Evolutionary conservation across 2,329 filamentous ascomycete genomes (phyloP), one percentile per base, ranked within the genome.

Genomic region (Fusarium hainanense): DNA sequence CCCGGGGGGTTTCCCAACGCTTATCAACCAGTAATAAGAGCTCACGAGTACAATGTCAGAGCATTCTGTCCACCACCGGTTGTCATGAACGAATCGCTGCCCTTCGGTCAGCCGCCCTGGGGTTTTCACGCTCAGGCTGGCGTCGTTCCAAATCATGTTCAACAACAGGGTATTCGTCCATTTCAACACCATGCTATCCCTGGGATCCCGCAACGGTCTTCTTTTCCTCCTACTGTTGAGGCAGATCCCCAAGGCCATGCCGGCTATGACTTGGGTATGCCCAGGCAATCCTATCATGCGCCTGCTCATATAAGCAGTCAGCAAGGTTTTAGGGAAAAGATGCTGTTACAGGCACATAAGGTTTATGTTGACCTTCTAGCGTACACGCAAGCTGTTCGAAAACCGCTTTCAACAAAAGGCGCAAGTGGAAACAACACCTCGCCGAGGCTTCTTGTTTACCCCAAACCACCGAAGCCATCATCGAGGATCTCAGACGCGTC

Each of bases 291-390:
- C 14, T 67, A 64, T 42, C 25, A 58, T 28, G 63, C 58, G 10
- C 57, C 65, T 37, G 12, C 63, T 27, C 55, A 62, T 50, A 62
- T 61, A 30, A 62, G 34, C 13, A 64, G 40, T 32, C 76, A 74
- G 34, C 69, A 69, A 18, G 80, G 79, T 11, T 93, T 93, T 75
- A 90, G 89, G 69, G 91, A 93, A 68, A 90, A 88, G 68, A 87
- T 88, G 4, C 80, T 94, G 25, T 83, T 86, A 16, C 90, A 89
- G 80, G 92, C 92, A n/a, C 90, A 94, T 76, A 85, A 85, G 69
- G 87, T 90, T 32, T 94, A 94, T 78, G 83, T 92, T 49, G 90
- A 93, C 68, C 84, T 95, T 10, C 81, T 94, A 6, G 81, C 88
- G 12, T 88, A 88, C 68, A 82, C 92, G 9, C 88, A 92, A 65